Evolutionary conservation across 1,284 basidiomycete genomes (phyloP), one percentile per base, ranked within the genome.

Genomic region (Ganoderma sinense): DNA sequence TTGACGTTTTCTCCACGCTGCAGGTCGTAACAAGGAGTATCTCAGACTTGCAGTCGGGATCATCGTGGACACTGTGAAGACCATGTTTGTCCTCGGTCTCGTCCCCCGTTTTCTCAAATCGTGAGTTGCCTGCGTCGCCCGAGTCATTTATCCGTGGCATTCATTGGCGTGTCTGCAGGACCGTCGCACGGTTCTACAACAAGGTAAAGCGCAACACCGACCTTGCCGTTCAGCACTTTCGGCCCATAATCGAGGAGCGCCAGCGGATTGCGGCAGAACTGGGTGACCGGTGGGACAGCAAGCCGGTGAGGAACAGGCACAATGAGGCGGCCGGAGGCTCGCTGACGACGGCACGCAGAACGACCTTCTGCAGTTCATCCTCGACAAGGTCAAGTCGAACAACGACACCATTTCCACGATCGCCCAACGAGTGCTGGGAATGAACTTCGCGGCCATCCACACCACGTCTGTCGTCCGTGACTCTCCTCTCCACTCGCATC

Each of bases 1-100:
- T 7, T 8, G 10, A n/a, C 3, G n/a, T 7, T 7, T 31, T 18
- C 29, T 29, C 26, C 36, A 7, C 36, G 1, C 16, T 14, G 8
- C n/a, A 62, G 73, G 69, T 31, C 71, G 72, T 2, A 65, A 74
- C 53, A 14, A 67, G 26, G 69, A 67, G 1, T 76, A 62, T 65
- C 62, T 71, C 48, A 36, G 67, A 39, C 59, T 74, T 16, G 68
- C 61, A 26, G 65, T 71, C 60, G 48, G 40, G 7, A 74, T 62
- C 62, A 48, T 63, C 0, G 39, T 65, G 7, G 72, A 75, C 48
- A 51, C 74, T 0, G 26, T 73, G 11, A 68, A 69, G 14, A 45
- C 41, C 8, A 56, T 40, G 4, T 2, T 20, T 2, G 48, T 73
- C 1, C 43, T 75, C 51, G 29, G 43, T 11, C 31, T 69, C 8